These are phyloP conservation scores for Lasiodiplodia sp. DNA, from an alignment of 2,329 filamentous ascomycete genomes.

Conservation along the genomic window DNA sequence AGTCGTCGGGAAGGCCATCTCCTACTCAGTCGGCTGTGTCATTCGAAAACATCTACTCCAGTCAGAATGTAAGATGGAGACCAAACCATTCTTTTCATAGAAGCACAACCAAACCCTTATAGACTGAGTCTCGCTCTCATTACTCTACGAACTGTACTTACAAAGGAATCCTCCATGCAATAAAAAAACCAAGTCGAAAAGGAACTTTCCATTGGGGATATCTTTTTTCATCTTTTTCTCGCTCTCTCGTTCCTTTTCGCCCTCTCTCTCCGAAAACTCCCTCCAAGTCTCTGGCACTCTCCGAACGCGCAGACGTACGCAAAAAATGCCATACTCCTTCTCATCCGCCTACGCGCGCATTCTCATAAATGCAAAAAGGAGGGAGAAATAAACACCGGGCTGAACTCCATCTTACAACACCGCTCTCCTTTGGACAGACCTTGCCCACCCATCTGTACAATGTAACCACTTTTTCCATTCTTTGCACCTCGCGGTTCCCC, in stretches of 20 bases:
- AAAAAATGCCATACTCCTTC: too few species aligned
- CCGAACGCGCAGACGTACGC: background rate
- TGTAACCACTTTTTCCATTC: background rate
- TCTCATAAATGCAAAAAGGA: too few species aligned
- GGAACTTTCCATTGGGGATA: background rate
- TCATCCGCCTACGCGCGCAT: too few species aligned
- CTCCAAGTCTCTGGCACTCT: background rate
- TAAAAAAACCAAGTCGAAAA: background rate
- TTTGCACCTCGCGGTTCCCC: background rate
- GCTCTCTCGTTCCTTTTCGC: background rate
- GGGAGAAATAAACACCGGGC: too few species aligned
- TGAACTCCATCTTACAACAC: too few species aligned
- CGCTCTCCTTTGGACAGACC: too few species aligned
- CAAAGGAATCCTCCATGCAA: background rate
- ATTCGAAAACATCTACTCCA: too few species aligned
- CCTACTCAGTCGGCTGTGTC: background rate
- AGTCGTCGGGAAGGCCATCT: background rate
- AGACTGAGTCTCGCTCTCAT: background rate
- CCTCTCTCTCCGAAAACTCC: background rate
- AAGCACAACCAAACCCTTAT: background rate
- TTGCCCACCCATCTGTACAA: too few species aligned
- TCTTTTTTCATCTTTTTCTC: conserved; percentile 16
- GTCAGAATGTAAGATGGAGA: background rate
- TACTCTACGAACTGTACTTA: conserved; percentile 1
- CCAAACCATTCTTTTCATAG: background rate